Base-by-base conservation (phyloP, 345 rosid species). In the Balakata baccata region DNA sequence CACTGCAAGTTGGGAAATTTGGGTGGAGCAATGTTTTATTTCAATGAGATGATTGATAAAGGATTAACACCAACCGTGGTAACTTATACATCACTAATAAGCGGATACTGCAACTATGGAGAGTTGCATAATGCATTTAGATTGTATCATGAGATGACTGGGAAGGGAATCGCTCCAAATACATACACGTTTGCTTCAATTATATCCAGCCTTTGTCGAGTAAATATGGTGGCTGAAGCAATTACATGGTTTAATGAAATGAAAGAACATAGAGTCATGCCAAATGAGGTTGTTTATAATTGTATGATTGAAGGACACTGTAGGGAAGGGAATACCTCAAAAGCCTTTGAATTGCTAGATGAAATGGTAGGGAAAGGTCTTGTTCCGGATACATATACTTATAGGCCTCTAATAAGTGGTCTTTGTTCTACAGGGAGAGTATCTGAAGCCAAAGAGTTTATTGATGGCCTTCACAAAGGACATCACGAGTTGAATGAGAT, bases 261-360 rank as follows among this genome's bases (percentile, higher is more conserved):
- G 99, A 78, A 72, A 56, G 86, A 74, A 39, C 73, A 81, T 69
- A 81, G 83, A 6, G 41, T 92, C 66, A 56, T 77, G 79, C 99
- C 98, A 69, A 95, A 83, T 79, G 90, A 80, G 78, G 89, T 95
- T 72, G 88, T 95, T 7, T 95, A 89, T 75, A 95, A 95, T 79
- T 90, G 91, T 72, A 72, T 95, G 86, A 92, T 95, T 5, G 96
- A 89, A 77, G 96, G 93, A 64, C 77, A 86, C 54, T 87, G 94
- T 64, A 83, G 74, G 82, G 84, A 78, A 45, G 94, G 93, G 62
- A 81, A 87, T 72, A 80, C 77, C 37, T 61, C 50, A 64, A 88
- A 78, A 81, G 97, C 97, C 65, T 92, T 91, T 72, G 76, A 79
- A 74, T 80, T 95, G 79, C 84, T 81, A 18, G 70, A 78, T 49